Base-by-base conservation (phyloP, 805 yeast genomes). In the Candida yuanshanica region DNA sequence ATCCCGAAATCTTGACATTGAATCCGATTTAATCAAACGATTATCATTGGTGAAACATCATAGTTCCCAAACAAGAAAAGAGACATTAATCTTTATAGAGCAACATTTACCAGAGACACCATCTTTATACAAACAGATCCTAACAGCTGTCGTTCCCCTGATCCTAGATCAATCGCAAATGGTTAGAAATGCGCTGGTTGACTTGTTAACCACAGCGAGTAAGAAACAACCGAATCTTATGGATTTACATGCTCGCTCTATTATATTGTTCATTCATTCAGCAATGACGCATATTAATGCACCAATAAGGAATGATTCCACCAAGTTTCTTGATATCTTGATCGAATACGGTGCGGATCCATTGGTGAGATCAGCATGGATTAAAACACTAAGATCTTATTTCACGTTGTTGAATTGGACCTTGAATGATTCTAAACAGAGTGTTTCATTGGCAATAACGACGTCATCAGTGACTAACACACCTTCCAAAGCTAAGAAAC, bases 271-370 rank as follows among this genome's bases (percentile, higher is more conserved):
- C 58, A 70, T 91, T 14, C 84, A 83, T 51, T 82, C 91, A 39
- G 95, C 96, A 4, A 91, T 93, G 96, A 84, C 97, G 14, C 97
- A 93, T 59, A 83, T 93, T 32, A 74, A 74, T 23, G 80, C 88
- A 1, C 79, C 77, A 4, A 79, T 93, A 21, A 74, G 96, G 41
- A 75, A 77, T 35, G 89, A 85, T 45, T 78, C 95, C 2, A 76
- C 91, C 0, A 75, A 72, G 43, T 85, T 83, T 51, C 63, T 90
- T 20, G 68, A 71, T 31, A 68, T 80, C 4, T 57, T 89, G 40
- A 58, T 88, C n/a, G 66, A 71, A 35, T 63, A 70, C 41, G 75
- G 80, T 20, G 69, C 75, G 3, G 73, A 68, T 33, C 68, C 82
- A 7, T 60, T 86, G 11, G 75, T 79, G 7, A 70, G 81, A 39